These are phyloP conservation scores for Candida rishiriensis DNA, from an alignment of 805 yeast species.

Conservation along the genomic window DNA sequence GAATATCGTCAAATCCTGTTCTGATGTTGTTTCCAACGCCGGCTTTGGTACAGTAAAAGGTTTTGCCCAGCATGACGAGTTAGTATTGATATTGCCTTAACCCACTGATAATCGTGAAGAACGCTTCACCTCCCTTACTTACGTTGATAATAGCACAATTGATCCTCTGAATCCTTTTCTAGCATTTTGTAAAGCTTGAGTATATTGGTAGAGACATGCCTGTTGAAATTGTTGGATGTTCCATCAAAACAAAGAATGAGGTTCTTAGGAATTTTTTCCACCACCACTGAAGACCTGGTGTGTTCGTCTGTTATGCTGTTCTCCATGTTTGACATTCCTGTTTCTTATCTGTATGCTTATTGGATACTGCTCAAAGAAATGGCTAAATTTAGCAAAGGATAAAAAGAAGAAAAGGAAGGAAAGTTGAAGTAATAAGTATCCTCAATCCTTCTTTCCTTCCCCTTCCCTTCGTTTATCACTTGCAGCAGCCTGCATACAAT, in stretches of 20 bases:
- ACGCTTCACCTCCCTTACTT: constrained; percentile 7
- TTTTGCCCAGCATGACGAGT: neutral
- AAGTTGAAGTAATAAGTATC: no score
- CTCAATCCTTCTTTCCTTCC: no score
- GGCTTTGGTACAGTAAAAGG: constrained; percentile 25
- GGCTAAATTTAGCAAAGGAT: no score
- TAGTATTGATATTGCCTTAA: neutral
- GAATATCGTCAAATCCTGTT: constrained; percentile 31
- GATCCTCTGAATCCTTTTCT: constrained; percentile 39
- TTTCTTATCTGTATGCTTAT: no score
- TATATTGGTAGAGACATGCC: constrained; percentile 49
- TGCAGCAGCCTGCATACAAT: no score
- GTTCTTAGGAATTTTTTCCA: constrained; percentile 29
- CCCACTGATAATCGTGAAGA: neutral
- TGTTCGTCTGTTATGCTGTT: no score
- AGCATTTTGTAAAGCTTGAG: constrained; percentile 48
- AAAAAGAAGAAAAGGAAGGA: no score
- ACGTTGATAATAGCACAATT: constrained; percentile 60
- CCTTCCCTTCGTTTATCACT: no score
- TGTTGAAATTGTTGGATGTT: constrained; percentile 55
- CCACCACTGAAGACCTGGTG: no score
- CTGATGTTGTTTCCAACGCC: constrained; percentile 56
- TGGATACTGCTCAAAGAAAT: no score
- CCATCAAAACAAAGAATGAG: constrained; percentile 61
- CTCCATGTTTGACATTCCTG: no score